A percentile compares a stretch with the other conserved stretches of the same genome.
These are phyloP conservation scores for Rhinocladiella similis DNA, from an alignment of 2,329 filamentous ascomycete genomes.

Conservation along the genomic window DNA sequence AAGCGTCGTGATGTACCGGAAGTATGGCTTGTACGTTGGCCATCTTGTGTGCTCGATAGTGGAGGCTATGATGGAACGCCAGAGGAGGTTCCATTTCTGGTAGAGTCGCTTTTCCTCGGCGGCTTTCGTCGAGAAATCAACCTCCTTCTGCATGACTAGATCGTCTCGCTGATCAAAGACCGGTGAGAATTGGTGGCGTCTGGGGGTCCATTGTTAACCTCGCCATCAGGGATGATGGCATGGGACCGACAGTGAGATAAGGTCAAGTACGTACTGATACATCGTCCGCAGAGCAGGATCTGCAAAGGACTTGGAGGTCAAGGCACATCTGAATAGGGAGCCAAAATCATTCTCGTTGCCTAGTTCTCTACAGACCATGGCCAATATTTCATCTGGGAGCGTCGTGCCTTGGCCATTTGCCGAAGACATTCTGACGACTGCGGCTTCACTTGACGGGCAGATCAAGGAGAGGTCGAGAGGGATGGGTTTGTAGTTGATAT, in stretches of 20 bases:
- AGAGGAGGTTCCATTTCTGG: conserved; percentile 63
- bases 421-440: conserved; percentile 4
- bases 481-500: too few relatives aligned
- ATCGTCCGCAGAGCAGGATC: conserved; percentile 60
- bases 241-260: neutral
- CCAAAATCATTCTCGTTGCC: conserved; percentile 57
- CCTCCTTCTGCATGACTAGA: conserved; percentile 11
- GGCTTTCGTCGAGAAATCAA: conserved; percentile 21
- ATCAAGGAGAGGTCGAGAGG: neutral
- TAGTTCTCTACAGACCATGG: conserved; percentile 58
- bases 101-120: conserved; percentile 49
- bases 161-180: conserved; percentile 29
- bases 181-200: conserved; percentile 25
- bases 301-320: conserved; percentile 57
- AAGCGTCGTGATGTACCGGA: conserved; percentile 64
- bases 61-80: conserved; percentile 68
- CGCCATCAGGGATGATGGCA: neutral
- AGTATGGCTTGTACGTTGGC: conserved; percentile 67
- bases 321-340: conserved; percentile 61
- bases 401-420: conserved; percentile 10
- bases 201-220: conserved; percentile 6
- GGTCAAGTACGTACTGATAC: conserved; percentile 55
- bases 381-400: conserved; percentile 30
- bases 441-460: too few relatives aligned
- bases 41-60: conserved; percentile 48